phyloP scores from a whole-genome alignment of 1,284 basidiomycete species.

The Taiwanofungus camphoratus region DNA sequence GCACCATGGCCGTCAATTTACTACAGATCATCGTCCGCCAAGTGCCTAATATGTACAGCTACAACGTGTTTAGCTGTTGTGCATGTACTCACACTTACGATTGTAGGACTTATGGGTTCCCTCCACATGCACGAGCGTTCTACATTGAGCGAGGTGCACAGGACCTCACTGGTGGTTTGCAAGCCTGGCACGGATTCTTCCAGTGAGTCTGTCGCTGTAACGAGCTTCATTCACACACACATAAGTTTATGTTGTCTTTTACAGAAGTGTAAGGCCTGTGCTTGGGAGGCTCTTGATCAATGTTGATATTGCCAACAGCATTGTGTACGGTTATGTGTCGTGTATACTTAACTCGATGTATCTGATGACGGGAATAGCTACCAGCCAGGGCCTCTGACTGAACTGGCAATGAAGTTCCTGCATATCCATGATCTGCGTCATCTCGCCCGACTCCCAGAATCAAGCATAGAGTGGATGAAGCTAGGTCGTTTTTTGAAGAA shows the following conservation, averaged over 20 bases:
- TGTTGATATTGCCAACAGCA: constrained; percentile 18
- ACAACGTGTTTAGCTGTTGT: too few species aligned
- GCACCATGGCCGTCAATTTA: too few species aligned
- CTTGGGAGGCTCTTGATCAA: constrained; percentile 20
- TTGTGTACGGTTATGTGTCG: constrained; percentile 13
- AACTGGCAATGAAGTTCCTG: constrained; percentile 24
- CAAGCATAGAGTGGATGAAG: constrained; percentile 15
- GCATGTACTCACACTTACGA: too few species aligned
- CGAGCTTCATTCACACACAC: neutral
- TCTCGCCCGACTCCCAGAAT: constrained; percentile 16
- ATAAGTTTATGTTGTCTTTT: neutral
- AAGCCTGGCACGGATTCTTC: constrained; percentile 16
- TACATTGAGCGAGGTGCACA: neutral
- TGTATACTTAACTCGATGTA: neutral
- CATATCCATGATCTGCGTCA: constrained; percentile 14
- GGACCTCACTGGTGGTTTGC: constrained; percentile 10
- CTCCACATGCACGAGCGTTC: constrained; percentile 14
- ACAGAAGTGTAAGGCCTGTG: constrained; percentile 19
- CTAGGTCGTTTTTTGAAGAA: constrained; percentile 31
- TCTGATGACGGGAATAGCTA: constrained; percentile 26
- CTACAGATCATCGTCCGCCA: too few species aligned
- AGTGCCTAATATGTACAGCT: too few species aligned
- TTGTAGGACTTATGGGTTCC: constrained; percentile 19
- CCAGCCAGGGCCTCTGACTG: constrained; percentile 24
- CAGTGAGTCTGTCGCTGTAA: constrained; percentile 8